A percentile compares a stretch with the other conserved stretches of the same genome.
These are phyloP conservation scores for Ophiostoma himal-ulmi DNA, from an alignment of 2,329 filamentous ascomycete species.

Conservation along the genomic window DNA sequence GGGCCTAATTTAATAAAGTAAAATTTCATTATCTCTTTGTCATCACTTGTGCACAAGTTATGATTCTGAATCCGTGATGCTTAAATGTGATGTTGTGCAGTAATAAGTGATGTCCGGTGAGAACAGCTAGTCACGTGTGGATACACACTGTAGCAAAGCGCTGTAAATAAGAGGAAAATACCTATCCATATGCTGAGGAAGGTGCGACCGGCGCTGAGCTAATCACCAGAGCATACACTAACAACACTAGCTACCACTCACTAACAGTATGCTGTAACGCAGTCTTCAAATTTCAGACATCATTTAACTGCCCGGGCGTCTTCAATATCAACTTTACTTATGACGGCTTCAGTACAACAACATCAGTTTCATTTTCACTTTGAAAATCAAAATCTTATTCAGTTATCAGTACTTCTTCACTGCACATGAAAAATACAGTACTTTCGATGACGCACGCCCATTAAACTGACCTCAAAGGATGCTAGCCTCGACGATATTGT, in stretches of 20 bases:
- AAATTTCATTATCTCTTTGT: not conserved
- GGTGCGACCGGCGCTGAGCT: not conserved
- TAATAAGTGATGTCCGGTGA: not conserved
- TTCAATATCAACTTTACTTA: not conserved
- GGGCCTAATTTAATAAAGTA: constrained; percentile 17
- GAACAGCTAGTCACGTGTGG: not conserved
- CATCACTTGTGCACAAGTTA: not conserved
- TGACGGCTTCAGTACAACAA: not conserved
- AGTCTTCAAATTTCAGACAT: not conserved
- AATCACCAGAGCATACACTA: not conserved
- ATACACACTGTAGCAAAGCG: not conserved
- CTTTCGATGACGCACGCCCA: not conserved
- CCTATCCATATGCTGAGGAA: not conserved
- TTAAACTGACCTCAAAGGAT: not conserved
- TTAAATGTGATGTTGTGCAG: not conserved
- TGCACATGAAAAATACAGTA: no score
- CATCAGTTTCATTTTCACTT: not conserved
- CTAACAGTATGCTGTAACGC: not conserved
- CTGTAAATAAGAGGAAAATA: not conserved
- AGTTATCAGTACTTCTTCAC: no score
- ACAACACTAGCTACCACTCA: not conserved
- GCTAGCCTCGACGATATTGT: not conserved
- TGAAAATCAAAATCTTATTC: not conserved
- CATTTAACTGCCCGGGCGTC: not conserved
- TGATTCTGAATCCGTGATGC: not conserved